Conservation (phyloP, 2,329 filamentous ascomycete species). For the Microcyclospora tardicrescens region DNA sequence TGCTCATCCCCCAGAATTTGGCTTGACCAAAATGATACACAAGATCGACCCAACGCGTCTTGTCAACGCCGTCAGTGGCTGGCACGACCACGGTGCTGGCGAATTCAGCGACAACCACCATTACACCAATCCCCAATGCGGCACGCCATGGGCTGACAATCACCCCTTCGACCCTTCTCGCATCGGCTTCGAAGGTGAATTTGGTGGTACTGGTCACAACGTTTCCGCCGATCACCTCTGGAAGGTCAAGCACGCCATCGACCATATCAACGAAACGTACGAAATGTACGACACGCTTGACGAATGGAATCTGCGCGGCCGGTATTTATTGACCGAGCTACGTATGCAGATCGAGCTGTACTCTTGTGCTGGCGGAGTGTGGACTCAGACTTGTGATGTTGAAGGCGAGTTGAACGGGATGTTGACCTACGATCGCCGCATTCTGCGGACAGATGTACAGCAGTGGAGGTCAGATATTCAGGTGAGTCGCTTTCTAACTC, state of each 20-base stretch:
- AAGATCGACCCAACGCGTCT: conserved; percentile 50
- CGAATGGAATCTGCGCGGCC: conserved; percentile 54
- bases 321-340: conserved; percentile 37
- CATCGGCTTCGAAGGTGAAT: conserved; percentile 59
- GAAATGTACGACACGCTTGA: conserved; percentile 47
- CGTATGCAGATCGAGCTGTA: conserved; percentile 39
- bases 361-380: conserved; percentile 54
- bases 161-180: conserved; percentile 44
- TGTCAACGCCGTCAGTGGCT: conserved; percentile 50
- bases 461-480: conserved; percentile 50
- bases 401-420: conserved; percentile 64
- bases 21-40: conserved; percentile 42
- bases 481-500: conserved; percentile 7
- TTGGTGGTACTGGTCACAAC: conserved; percentile 56
- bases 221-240: conserved; percentile 51
- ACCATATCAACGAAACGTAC: conserved; percentile 53
- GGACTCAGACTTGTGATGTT: conserved; percentile 63
- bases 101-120: conserved; percentile 60
- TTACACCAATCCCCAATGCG: conserved; percentile 59
- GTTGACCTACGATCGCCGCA: conserved; percentile 48
- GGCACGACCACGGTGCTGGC: conserved; percentile 55
- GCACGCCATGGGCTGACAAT: conserved; percentile 53
- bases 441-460: conserved; percentile 42
- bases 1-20: conserved; percentile 42
- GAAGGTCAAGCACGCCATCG: conserved; percentile 48